phyloP scores from a whole-genome alignment of 2,329 filamentous ascomycete species.

The Orbilia javanica region DNA sequence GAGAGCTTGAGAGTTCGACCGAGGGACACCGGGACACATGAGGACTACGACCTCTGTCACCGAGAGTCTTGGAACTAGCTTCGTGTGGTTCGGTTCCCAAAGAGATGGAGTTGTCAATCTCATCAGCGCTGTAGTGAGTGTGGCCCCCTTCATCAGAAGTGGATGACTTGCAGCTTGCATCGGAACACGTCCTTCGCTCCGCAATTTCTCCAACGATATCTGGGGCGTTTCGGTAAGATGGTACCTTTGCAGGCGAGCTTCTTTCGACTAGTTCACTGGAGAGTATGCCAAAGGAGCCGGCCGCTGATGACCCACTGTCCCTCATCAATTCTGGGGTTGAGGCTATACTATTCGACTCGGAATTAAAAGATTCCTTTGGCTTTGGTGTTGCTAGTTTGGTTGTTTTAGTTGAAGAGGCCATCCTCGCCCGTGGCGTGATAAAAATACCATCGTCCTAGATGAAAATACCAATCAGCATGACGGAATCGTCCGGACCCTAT shows the following conservation, averaged over 20 bases:
- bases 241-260: constrained; percentile 52
- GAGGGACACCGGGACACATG: background rate
- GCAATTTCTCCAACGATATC: constrained; percentile 30
- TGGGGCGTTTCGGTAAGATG: constrained; percentile 40
- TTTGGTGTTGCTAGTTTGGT: background rate
- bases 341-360: constrained; percentile 7
- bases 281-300: constrained; percentile 34
- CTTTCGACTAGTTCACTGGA: constrained; percentile 29
- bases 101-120: too few species aligned
- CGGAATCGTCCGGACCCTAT: background rate
- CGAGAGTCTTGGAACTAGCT: background rate
- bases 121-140: background rate
- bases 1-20: background rate
- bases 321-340: constrained; percentile 48
- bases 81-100: background rate
- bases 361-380: background rate
- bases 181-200: constrained; percentile 43
- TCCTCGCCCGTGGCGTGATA: background rate
- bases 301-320: constrained; percentile 38
- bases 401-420: background rate
- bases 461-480: background rate
- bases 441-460: background rate
- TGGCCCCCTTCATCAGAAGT: constrained; percentile 67
- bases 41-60: background rate
- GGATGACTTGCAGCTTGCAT: constrained; percentile 63